Conservation (phyloP, 2,329 filamentous ascomycete species). For the Fusarium longipes region DNA sequence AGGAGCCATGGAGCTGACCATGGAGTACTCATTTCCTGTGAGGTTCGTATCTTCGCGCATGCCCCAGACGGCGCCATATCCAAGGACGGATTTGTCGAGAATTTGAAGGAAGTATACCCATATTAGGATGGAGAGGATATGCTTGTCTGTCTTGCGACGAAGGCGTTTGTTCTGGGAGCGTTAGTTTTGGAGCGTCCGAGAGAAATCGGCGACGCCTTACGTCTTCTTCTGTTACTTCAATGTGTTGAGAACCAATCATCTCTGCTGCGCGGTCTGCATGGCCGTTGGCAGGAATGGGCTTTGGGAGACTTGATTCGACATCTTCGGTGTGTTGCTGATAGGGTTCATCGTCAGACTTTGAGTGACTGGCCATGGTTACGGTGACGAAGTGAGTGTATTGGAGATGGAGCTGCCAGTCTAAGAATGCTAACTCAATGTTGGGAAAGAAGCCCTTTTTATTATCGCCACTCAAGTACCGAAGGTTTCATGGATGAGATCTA, state of each 20-base stretch:
- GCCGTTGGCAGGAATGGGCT: not conserved
- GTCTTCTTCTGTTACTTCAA: conserved; percentile 36
- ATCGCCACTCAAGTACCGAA: not conserved
- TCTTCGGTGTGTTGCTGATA: conserved; percentile 21
- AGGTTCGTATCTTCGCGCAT: conserved; percentile 62
- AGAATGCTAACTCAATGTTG: not conserved
- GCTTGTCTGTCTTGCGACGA: conserved; percentile 69
- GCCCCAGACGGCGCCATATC: conserved; percentile 68
- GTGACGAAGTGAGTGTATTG: not conserved
- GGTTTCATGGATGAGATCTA: not conserved
- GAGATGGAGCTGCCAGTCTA: not conserved
- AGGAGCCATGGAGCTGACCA: conserved; percentile 67
- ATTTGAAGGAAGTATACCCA: conserved; percentile 71
- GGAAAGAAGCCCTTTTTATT: conserved; percentile 3
- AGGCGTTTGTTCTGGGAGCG: conserved; percentile 55
- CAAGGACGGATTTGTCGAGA: conserved; percentile 69
- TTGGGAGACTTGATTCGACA: conserved; percentile 10
- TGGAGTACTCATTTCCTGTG: conserved; percentile 65
- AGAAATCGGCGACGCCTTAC: not conserved
- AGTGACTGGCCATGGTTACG: conserved; percentile 4
- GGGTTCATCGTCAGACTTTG: conserved; percentile 13
- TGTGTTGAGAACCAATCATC: conserved; percentile 30
- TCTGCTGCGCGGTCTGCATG: conserved; percentile 24
- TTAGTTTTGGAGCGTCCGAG: not conserved
- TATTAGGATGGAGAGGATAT: conserved; percentile 65